Conservation (phyloP, 257 asterid species). For the Salvia miltiorrhiza region DNA sequence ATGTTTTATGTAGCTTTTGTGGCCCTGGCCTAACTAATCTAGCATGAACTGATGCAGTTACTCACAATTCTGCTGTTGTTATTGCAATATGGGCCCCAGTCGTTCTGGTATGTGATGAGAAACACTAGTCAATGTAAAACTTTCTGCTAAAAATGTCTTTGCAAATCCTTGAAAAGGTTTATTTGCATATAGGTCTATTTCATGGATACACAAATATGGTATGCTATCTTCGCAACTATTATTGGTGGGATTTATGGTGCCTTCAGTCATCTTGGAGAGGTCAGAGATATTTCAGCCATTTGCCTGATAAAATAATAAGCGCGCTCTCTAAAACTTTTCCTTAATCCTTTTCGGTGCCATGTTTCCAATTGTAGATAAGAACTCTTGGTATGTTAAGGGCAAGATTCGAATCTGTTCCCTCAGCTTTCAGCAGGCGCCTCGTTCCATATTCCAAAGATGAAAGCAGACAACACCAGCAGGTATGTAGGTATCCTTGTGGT, state of each 20-base stretch:
- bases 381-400: conserved; percentile 98
- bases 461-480: conserved; percentile 44
- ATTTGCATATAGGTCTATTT: conserved; percentile 65
- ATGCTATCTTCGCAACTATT: conserved; percentile 81
- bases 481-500: conserved; percentile 29
- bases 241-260: conserved; percentile 97
- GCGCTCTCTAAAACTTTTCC: not conserved
- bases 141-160: conserved; percentile 12
- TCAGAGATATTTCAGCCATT: conserved; percentile 30
- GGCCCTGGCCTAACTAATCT: conserved; percentile 27
- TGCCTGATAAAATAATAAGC: conserved; percentile 5
- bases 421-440: conserved; percentile 83
- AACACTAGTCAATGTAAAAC: not conserved
- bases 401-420: conserved; percentile 84
- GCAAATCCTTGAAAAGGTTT: conserved; percentile 21
- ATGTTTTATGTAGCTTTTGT: conserved; percentile 8
- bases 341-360: conserved; percentile 15
- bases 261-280: conserved; percentile 99
- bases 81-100: conserved; percentile 92
- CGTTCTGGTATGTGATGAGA: conserved; percentile 60
- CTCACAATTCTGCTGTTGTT: conserved; percentile 75
- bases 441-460: conserved; percentile 75
- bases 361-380: conserved; percentile 63
- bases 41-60: conserved; percentile 51
- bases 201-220: conserved; percentile 99